Evolutionary conservation across 176 grass and related monocot genomes (phyloP).

Genomic region (Themeda triandra): DNA sequence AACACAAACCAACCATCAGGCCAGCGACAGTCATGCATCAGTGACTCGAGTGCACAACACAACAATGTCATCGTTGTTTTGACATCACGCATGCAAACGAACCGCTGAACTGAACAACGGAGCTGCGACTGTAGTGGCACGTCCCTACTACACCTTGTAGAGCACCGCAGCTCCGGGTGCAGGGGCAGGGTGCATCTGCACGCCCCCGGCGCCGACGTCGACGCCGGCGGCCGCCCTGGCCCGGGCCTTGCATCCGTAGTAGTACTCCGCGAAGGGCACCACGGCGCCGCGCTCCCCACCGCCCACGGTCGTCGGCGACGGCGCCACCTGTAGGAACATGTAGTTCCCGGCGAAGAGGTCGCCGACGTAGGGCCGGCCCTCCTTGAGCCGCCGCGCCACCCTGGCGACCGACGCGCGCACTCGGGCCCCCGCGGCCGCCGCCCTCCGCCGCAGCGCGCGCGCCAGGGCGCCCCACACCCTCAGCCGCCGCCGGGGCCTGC

Average conservation of each 20-base stretch:
- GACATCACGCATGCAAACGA: background rate
- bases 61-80: background rate
- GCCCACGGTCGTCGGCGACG: slow-evolving; percentile 59
- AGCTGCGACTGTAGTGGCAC: too few relatives aligned
- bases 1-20: background rate
- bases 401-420: slow-evolving; percentile 48
- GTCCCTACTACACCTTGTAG: slow-evolving; percentile 7
- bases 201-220: too few relatives aligned
- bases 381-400: slow-evolving; percentile 61
- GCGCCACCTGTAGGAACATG: slow-evolving; percentile 91
- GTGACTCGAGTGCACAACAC: too few relatives aligned
- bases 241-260: background rate
- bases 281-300: background rate
- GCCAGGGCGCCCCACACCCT: slow-evolving; percentile 49
- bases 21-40: background rate
- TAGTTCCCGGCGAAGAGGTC: slow-evolving; percentile 94
- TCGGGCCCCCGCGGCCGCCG: slow-evolving; percentile 25
- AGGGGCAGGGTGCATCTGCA: background rate
- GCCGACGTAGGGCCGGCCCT: slow-evolving; percentile 62
- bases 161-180: background rate
- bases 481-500: slow-evolving; percentile 13
- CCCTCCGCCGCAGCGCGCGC: slow-evolving; percentile 49
- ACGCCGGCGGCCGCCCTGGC: background rate
- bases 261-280: slow-evolving; percentile 18
- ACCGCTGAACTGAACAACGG: background rate